Percentiles rank a stretch among this genome's conserved stretches.
Conservation (phyloP, 768 basidiomycete species). For the Mycena pura region DNA sequence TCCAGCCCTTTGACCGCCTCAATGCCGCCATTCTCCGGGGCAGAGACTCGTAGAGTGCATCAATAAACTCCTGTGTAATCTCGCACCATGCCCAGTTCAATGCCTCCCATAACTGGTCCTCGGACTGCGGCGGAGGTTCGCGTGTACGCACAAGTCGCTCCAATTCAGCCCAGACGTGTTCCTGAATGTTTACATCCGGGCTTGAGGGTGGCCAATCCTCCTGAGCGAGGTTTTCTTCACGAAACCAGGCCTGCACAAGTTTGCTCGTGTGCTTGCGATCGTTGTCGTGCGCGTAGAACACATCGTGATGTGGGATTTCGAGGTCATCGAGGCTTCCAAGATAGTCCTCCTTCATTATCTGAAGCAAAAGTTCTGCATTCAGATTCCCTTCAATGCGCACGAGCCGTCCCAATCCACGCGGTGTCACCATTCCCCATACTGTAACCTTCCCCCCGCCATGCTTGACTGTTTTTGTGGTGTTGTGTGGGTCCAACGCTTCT, state of each 20-base stretch:
- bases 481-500: conserved; percentile 27
- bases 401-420: conserved; percentile 34
- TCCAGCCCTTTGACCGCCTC: conserved; percentile 2
- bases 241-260: conserved; percentile 39
- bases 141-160: conserved; percentile 22
- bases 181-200: conserved; percentile 42
- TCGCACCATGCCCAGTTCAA: conserved; percentile 13
- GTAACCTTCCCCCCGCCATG: conserved; percentile 42
- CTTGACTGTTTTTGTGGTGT: conserved; percentile 38
- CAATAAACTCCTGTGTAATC: conserved; percentile 8
- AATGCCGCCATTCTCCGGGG: conserved; percentile 9
- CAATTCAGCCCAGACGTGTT: conserved; percentile 40
- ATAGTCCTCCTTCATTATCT: conserved; percentile 38
- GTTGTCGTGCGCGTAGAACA: too few species aligned
- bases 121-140: conserved; percentile 22
- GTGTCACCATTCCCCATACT: conserved; percentile 44
- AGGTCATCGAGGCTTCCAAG: conserved; percentile 35
- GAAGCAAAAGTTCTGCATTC: conserved; percentile 31
- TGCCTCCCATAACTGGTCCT: conserved; percentile 31
- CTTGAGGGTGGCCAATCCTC: conserved; percentile 39
- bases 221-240: conserved; percentile 31
- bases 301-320: too few species aligned
- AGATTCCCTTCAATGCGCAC: conserved; percentile 41
- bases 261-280: conserved; percentile 40
- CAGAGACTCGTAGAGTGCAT: conserved; percentile 7